Base-by-base conservation (phyloP, 305 asterid genomes). In the Solanum aculeatissimum region DNA sequence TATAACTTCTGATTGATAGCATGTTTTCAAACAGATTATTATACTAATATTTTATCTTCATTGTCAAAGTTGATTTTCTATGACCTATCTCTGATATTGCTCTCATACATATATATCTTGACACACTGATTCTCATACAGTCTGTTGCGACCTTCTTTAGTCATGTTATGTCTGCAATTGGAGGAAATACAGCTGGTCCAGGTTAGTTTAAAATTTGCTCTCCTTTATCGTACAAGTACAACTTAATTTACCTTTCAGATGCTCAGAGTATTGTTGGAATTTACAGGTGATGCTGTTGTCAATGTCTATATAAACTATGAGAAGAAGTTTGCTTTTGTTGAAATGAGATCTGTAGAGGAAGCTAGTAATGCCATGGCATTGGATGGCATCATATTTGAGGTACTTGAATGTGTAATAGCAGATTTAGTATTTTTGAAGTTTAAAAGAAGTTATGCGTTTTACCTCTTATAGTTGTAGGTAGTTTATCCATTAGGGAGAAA, bases 361-460 rank as follows among this genome's bases (percentile, higher is more conserved):
- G 99, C 99, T 85, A 96, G 99, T 87, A 96, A 96, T 89, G 99
- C 99, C 19, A 96, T 94, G 99, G 98, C 99, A 79, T 87, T 96
- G 62, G 99, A 96, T 87, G 99, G 98, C 82, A 95, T 96, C 86
- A 96, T 95, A 85, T 95, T 96, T 85, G 99, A 96, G 99, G 99
- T 96, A 91, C 60, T 29, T 77, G 82, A 77, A 51, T 51, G 65
- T 77, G 63, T 51, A 51, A 51, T 49, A 51, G 47, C 65, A 27
- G 65, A 77, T 77, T 47, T 27, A 77, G 23, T 77, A 51, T 27
- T 77, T 51, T 29, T 51, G 47, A 51, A 42, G 13, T 71, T 54
- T 12, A 51, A 77, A 77, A 77, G 47, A 51, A 77, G 27, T 13
- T 27, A 29, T 32, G 27, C 43, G 29, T 49, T 47, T 27, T 2